Conservation (phyloP, 1,139 yeast genomes). For the Kluyveromyces sp. region DNA sequence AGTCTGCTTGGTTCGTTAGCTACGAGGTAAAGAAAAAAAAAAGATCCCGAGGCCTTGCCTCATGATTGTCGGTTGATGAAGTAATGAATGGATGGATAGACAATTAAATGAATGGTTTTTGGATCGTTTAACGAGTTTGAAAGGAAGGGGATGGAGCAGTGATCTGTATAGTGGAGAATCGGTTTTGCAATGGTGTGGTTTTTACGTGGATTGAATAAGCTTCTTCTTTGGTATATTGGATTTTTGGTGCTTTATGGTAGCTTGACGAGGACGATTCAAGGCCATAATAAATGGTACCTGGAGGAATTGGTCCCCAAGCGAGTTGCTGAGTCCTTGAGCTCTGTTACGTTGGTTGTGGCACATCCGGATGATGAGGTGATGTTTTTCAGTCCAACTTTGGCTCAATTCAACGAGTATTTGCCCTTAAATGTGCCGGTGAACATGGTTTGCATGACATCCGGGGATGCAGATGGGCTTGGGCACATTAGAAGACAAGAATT, state of each 20-base stretch:
- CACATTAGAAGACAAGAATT: slow-evolving; percentile 52
- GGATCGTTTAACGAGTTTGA: too few species aligned
- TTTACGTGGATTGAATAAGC: slow-evolving; percentile 1
- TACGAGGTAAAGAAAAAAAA: too few species aligned
- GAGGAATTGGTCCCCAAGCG: slow-evolving; percentile 3
- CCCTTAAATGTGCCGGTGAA: slow-evolving; percentile 31
- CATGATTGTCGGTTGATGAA: too few species aligned
- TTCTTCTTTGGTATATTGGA: slow-evolving; percentile 11
- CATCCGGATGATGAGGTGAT: slow-evolving; percentile 99
- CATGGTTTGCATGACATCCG: slow-evolving; percentile 68
- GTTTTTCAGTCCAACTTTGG: slow-evolving; percentile 79
- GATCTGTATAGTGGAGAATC: neutral
- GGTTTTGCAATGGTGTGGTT: neutral
- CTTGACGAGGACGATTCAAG: slow-evolving; percentile 7
- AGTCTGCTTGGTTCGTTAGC: too few species aligned
- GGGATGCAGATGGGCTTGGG: slow-evolving; percentile 74
- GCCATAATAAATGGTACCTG: slow-evolving; percentile 7
- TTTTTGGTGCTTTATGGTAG: slow-evolving; percentile 13
- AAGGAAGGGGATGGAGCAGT: too few species aligned
- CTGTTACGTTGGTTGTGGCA: slow-evolving; percentile 57
- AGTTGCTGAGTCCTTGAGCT: slow-evolving; percentile 5
- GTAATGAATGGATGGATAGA: too few species aligned
- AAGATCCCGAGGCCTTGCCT: too few species aligned
- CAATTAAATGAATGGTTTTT: too few species aligned
- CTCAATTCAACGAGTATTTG: slow-evolving; percentile 17